Evolutionary conservation across 129 eudicot genomes (phyloP).

Genomic region (Chrysanthemum makinoi): DNA sequence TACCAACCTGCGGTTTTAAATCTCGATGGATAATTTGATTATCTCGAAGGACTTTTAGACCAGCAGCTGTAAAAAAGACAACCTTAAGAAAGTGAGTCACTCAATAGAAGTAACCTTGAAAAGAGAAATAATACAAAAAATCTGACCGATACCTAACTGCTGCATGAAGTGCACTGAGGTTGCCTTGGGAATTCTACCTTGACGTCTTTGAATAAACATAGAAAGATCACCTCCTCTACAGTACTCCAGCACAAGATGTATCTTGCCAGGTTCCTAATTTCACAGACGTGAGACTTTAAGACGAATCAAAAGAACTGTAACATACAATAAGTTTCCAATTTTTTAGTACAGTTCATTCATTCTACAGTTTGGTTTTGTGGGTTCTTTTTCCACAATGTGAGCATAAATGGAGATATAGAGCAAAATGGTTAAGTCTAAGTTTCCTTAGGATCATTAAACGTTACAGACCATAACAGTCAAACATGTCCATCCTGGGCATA

Average conservation of each 20-base stretch:
- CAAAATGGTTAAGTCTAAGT: too few relatives aligned
- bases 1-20: conserved; percentile 90
- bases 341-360: too few relatives aligned
- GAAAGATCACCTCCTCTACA: conserved; percentile 97
- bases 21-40: conserved; percentile 94
- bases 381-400: too few relatives aligned
- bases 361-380: too few relatives aligned
- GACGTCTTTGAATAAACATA: conserved; percentile 71
- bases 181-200: conserved; percentile 82
- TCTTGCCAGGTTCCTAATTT: conserved; percentile 81
- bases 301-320: neutral
- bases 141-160: conserved; percentile 64
- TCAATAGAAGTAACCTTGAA: conserved; percentile 1
- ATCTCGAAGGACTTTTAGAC: conserved; percentile 88
- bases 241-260: conserved; percentile 85
- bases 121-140: neutral
- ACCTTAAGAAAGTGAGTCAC: conserved; percentile 12
- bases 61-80: conserved; percentile 58
- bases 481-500: too few relatives aligned
- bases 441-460: too few relatives aligned
- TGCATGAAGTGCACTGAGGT: conserved; percentile 87
- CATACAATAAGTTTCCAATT: too few relatives aligned
- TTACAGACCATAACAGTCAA: too few relatives aligned
- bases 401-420: too few relatives aligned
- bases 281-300: conserved; percentile 23